Evolutionary conservation across 2,329 filamentous ascomycete species (phyloP), one percentile per base, ranked within the genome.

Genomic region (Sporothrix schenckii): DNA sequence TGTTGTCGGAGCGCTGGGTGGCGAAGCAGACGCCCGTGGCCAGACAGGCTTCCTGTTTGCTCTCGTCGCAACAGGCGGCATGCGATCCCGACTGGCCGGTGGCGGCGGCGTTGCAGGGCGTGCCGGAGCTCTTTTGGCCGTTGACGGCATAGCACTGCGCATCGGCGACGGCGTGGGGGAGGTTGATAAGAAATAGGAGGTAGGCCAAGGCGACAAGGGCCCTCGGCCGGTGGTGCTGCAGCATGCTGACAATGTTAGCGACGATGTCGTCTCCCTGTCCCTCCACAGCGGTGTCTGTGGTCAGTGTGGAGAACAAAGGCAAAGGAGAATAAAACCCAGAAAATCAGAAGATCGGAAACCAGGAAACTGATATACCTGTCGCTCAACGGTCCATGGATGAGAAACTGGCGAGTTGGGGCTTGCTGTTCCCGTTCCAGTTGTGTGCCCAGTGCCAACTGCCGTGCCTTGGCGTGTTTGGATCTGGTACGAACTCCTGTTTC

Each of bases 21-120:
- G 74, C 72, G 7, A 70, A 73, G 68, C 72, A 75, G 49, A 75
- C 72, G 5, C 74, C 74, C 50, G 70, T 74, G 27, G 72, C 71
- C 11, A 75, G 71, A 30, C 74, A 74, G 3, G 74, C 74, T 63
- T 75, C 74, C 52, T 74, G 72, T 56, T 72, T 72, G 69, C 58
- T 74, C 41, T 72, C 71, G 50, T 75, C 72, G 63, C 73, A 75
- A 60, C 72, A 75, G 19, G 74, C 52, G 19, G 72, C 66, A 49
- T 75, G 74, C 14, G 74, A 73, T 24, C 66, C 68, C 5, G 68
- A 63, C n/a, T 58, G 53, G 19, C 73, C 73, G 1, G 68, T 74
- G 13, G 72, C 72, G 7, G 50, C 24, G 52, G 44, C 58, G 66
- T 70, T 74, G 71, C 73, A 74, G 4, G 70, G 68, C 19, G 72